Evolutionary conservation across 257 asterid genomes (phyloP).

Genomic region (Fraxinus anomala): DNA sequence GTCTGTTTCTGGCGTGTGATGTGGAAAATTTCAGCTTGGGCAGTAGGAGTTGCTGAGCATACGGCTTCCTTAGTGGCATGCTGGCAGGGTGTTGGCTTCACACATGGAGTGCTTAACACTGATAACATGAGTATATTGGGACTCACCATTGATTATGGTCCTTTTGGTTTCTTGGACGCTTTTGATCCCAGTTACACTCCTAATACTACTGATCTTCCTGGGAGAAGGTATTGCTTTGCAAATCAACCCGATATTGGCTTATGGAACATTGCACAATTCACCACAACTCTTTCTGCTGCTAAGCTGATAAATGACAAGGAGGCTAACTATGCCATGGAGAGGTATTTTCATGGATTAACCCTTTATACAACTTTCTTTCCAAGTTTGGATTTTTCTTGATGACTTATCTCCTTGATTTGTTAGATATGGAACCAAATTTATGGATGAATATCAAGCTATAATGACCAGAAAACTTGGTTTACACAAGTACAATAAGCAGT

Average conservation of each 20-base stretch:
- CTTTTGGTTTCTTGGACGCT: conserved; percentile 96
- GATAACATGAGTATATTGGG: conserved; percentile 98
- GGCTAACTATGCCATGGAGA: conserved; percentile 86
- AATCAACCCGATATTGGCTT: conserved; percentile 97
- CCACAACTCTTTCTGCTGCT: conserved; percentile 74
- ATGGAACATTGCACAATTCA: conserved; percentile 91
- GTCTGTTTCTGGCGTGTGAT: conserved; percentile 21
- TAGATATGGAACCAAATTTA: conserved; percentile 89
- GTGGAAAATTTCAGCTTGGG: conserved; percentile 76
- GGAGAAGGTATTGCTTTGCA: conserved; percentile 94
- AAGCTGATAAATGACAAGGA: conserved; percentile 78
- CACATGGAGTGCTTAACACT: conserved; percentile 96
- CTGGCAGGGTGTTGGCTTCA: conserved; percentile 99
- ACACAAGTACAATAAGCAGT: conserved; percentile 82
- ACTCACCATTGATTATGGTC: conserved; percentile 95
- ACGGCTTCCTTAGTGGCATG: conserved; percentile 86
- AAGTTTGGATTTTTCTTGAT: conserved; percentile 23
- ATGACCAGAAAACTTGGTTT: conserved; percentile 95
- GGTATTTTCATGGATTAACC: conserved; percentile 44
- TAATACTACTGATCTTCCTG: conserved; percentile 98
- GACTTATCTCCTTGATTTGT: conserved; percentile 18
- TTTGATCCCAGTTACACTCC: conserved; percentile 98
- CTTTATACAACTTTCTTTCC: background rate
- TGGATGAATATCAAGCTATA: conserved; percentile 92
- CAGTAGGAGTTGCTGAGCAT: conserved; percentile 90